Conservation (phyloP, 1,284 basidiomycete species). For the Wallemia ichthyophaga region DNA sequence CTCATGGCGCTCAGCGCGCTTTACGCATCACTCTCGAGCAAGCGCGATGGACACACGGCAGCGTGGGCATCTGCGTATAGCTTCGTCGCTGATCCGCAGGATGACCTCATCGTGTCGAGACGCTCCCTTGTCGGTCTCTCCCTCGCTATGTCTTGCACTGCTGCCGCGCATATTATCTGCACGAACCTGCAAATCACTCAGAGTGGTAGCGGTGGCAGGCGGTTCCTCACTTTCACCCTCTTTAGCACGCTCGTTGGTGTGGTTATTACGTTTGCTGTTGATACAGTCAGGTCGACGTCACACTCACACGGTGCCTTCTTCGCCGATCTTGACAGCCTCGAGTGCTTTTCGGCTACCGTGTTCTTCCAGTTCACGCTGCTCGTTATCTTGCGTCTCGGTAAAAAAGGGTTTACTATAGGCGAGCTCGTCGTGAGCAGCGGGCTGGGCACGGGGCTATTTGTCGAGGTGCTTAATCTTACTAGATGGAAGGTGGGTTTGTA, state of each 20-base stretch:
- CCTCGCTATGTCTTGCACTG: neutral
- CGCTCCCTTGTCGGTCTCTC: neutral
- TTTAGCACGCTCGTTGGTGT: neutral
- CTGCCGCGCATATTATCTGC: neutral
- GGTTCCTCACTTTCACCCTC: neutral
- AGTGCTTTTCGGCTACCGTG: conserved; percentile 38
- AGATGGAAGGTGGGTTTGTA: conserved; percentile 31
- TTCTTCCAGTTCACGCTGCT: conserved; percentile 84
- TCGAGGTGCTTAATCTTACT: conserved; percentile 59
- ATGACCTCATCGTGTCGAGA: neutral
- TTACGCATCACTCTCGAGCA: neutral
- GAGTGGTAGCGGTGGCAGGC: neutral
- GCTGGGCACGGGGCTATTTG: conserved; percentile 54
- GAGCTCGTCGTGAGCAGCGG: conserved; percentile 68
- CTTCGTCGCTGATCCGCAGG: neutral
- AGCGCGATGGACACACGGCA: neutral
- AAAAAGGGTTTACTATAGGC: conserved; percentile 76
- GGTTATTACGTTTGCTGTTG: neutral
- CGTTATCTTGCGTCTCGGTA: conserved; percentile 57
- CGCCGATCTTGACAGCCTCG: conserved; percentile 40
- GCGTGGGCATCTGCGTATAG: neutral
- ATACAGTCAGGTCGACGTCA: neutral
- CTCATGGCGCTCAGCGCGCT: neutral
- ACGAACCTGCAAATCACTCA: neutral
- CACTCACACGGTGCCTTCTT: neutral